Base-by-base conservation (phyloP, 306 rosid genomes). In the Luffa acutangula region DNA sequence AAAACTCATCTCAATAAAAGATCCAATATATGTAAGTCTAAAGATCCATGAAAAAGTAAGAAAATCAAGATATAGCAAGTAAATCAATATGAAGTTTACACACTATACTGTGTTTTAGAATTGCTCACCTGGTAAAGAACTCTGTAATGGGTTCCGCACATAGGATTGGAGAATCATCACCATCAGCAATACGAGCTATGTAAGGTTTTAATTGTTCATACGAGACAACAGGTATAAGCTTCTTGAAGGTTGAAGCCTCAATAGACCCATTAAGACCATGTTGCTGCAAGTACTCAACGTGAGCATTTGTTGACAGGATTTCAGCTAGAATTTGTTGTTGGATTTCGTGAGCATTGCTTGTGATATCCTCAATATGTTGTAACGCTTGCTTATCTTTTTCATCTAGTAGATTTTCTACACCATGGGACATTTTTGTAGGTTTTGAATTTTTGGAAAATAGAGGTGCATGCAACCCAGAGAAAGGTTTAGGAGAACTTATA, bases 91-190 rank as follows among this genome's bases (percentile, higher is more conserved):
- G 5, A 41, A 51, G 5, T n/a, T n/a, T n/a, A n/a, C n/a, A n/a
- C n/a, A n/a, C n/a, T n/a, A n/a, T n/a, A 51, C 2, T 1, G 4
- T 11, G 56, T 18, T 8, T 6, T 34, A 3, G 9, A 13, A 31
- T 0, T 11, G 9, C 76, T 76, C 42, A 90, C 93, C 93, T 90
- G 36, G 90, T 88, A 51, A 88, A 84, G 77, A 90, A 90, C 79
- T 90, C 90, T 4, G 93, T 85, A 2, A 90, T 88, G 80, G 91
- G 93, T 18, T 85, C 36, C 41, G 90, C 83, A 18, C 91, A 90
- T 20, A 88, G 78, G 54, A 90, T 90, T 10, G 83, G 85, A 14
- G 91, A 85, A 34, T 79, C 70, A 77, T 88, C 93, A 20, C 93
- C 93, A 72, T 78, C 74, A 37, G 89, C 90, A 25, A 88, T 86